phyloP scores from a whole-genome alignment of 331 rosid genomes.

The Quercus lobata region DNA sequence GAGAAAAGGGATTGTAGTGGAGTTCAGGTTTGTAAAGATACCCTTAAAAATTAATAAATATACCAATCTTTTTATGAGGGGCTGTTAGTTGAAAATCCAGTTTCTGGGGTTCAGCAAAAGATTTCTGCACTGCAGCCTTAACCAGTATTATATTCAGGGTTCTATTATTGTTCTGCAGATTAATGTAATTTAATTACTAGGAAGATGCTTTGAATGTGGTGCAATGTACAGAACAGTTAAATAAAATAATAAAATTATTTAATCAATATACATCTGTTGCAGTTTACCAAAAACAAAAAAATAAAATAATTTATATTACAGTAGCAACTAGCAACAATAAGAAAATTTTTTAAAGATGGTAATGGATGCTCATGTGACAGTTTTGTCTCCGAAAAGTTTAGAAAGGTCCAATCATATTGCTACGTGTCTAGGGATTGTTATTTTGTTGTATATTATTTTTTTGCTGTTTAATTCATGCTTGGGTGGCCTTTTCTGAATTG shows the following conservation, averaged over 20 bases:
- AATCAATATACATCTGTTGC: slow-evolving; percentile 13
- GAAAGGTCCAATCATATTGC: slow-evolving; percentile 39
- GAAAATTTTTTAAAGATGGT: slow-evolving; percentile 2
- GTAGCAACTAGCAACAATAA: slow-evolving; percentile 14
- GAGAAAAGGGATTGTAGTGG: slow-evolving; percentile 51
- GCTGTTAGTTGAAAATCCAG: slow-evolving; percentile 69
- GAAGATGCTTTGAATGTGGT: slow-evolving; percentile 90
- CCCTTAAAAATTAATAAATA: slow-evolving; percentile 22
- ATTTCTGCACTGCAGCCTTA: slow-evolving; percentile 41
- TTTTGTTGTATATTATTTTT: slow-evolving; percentile 23
- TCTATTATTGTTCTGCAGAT: slow-evolving; percentile 64
- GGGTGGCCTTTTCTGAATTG: not conserved
- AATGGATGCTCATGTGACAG: slow-evolving; percentile 57
- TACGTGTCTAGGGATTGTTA: slow-evolving; percentile 43
- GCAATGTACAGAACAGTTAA: slow-evolving; percentile 46
- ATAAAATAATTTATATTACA: not conserved
- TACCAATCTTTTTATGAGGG: slow-evolving; percentile 28
- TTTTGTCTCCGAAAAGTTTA: slow-evolving; percentile 44
- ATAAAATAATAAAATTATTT: slow-evolving; percentile 13
- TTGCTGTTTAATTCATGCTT: slow-evolving; percentile 46
- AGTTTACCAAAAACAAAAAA: slow-evolving; percentile 4
- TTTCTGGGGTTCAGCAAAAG: slow-evolving; percentile 50
- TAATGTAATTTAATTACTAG: slow-evolving; percentile 48
- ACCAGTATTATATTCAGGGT: slow-evolving; percentile 34
- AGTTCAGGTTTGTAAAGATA: slow-evolving; percentile 83